Evolutionary conservation across 2,329 filamentous ascomycete species (phyloP).

Genomic region (Fusarium verrucosum): DNA sequence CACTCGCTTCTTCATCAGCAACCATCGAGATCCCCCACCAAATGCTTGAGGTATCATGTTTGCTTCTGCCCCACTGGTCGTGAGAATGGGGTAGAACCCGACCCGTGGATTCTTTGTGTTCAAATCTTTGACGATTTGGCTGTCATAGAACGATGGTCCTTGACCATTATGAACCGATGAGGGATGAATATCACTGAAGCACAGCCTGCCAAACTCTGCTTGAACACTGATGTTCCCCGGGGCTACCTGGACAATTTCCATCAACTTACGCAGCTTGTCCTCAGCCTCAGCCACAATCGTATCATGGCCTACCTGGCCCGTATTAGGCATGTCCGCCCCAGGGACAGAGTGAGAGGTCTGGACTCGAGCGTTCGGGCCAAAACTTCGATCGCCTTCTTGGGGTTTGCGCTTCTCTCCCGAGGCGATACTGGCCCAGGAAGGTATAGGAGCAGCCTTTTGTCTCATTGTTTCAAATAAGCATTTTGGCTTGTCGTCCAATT

Average conservation of each 20-base stretch:
- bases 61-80: constrained; percentile 42
- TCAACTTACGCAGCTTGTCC: constrained; percentile 14
- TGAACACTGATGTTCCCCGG: constrained; percentile 42
- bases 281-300: constrained; percentile 24
- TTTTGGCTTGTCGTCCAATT: constrained; percentile 8
- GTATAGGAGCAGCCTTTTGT: constrained; percentile 24
- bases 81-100: constrained; percentile 45
- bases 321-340: constrained; percentile 9
- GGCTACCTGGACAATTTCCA: constrained; percentile 32
- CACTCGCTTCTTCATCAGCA: constrained; percentile 21
- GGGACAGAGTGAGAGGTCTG: neutral
- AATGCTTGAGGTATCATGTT: constrained; percentile 28
- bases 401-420: neutral
- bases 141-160: constrained; percentile 30
- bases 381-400: constrained; percentile 11
- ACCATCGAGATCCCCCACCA: constrained; percentile 35
- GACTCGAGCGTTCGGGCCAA: constrained; percentile 21
- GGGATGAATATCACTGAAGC: constrained; percentile 35
- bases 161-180: constrained; percentile 32
- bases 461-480: constrained; percentile 36
- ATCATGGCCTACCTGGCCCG: neutral
- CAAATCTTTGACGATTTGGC: constrained; percentile 6
- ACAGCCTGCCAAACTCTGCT: constrained; percentile 45
- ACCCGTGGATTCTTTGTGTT: constrained; percentile 17
- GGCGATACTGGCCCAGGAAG: constrained; percentile 19